Percentiles rank a stretch among this genome's conserved stretches.
Conservation (phyloP, 345 rosid genomes). For the Mangifera indica region DNA sequence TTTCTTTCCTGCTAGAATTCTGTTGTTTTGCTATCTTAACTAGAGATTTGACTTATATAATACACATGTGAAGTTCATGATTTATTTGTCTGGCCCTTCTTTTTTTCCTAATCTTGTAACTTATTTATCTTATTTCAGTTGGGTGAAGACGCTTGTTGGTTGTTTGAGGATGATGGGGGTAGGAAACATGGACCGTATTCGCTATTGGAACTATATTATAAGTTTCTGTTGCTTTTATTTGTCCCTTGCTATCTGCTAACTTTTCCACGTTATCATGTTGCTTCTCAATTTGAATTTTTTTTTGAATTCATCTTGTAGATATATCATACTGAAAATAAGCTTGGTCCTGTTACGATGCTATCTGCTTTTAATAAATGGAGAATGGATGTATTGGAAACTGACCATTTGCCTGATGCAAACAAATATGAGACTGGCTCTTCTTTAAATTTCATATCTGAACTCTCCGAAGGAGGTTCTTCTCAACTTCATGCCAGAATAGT, state of each 20-base stretch:
- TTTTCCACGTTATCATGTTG: conserved; percentile 10
- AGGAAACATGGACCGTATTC: conserved; percentile 80
- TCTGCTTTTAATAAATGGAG: conserved; percentile 57
- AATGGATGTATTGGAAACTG: conserved; percentile 27
- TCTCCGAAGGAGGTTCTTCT: conserved; percentile 68
- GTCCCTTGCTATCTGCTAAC: neutral
- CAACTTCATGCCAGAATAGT: conserved; percentile 79
- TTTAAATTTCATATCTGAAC: conserved; percentile 43
- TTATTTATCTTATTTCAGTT: conserved; percentile 40
- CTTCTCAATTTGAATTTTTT: conserved; percentile 13
- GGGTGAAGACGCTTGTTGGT: conserved; percentile 71
- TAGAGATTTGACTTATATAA: neutral
- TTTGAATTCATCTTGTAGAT: conserved; percentile 50
- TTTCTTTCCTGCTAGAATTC: conserved; percentile 11
- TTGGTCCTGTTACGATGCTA: conserved; percentile 48
- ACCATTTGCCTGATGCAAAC: conserved; percentile 26
- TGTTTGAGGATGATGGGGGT: conserved; percentile 67
- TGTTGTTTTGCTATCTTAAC: conserved; percentile 10
- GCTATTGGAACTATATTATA: conserved; percentile 46
- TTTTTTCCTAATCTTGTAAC: neutral
- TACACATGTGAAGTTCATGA: neutral
- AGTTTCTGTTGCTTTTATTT: neutral
- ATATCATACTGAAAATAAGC: conserved; percentile 56
- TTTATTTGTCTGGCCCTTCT: neutral
- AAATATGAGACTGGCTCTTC: conserved; percentile 31